Conservation (phyloP, 2,329 filamentous ascomycete species). For the Paecilomyces niveus region DNA sequence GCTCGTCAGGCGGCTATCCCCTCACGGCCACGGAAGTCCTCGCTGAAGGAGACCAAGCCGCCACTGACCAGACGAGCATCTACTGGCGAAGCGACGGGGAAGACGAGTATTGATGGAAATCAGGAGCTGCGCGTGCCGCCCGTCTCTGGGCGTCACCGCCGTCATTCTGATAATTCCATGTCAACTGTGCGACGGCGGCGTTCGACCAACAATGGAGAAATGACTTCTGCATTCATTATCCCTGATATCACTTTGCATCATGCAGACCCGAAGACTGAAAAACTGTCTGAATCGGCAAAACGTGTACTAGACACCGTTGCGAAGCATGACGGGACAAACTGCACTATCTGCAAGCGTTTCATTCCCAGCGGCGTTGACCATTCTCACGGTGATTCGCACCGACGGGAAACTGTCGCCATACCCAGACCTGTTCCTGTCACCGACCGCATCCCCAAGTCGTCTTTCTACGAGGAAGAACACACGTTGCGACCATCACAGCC, state of each 20-base stretch:
- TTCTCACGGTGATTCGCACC: conserved; percentile 7
- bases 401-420: conserved; percentile 33
- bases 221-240: conserved; percentile 59
- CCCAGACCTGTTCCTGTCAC: conserved; percentile 47
- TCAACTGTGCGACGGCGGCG: conserved; percentile 45
- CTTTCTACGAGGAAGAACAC: conserved; percentile 47
- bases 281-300: conserved; percentile 33
- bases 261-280: conserved; percentile 20
- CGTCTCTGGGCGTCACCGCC: conserved; percentile 25
- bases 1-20: conserved; percentile 31
- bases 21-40: conserved; percentile 45
- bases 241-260: conserved; percentile 53
- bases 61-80: conserved; percentile 25
- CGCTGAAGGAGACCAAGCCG: conserved; percentile 44
- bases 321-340: conserved; percentile 47
- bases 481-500: conserved; percentile 58
- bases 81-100: conserved; percentile 27
- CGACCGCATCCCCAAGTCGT: conserved; percentile 37
- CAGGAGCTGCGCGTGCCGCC: conserved; percentile 16
- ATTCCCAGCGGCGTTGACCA: conserved; percentile 27
- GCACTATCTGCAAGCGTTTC: conserved; percentile 48
- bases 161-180: conserved; percentile 40
- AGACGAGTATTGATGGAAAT: conserved; percentile 17
- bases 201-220: conserved; percentile 40
- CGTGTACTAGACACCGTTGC: conserved; percentile 35